Conservation (phyloP, 805 yeast genomes). For the Wickerhamomyces xylosicus region DNA sequence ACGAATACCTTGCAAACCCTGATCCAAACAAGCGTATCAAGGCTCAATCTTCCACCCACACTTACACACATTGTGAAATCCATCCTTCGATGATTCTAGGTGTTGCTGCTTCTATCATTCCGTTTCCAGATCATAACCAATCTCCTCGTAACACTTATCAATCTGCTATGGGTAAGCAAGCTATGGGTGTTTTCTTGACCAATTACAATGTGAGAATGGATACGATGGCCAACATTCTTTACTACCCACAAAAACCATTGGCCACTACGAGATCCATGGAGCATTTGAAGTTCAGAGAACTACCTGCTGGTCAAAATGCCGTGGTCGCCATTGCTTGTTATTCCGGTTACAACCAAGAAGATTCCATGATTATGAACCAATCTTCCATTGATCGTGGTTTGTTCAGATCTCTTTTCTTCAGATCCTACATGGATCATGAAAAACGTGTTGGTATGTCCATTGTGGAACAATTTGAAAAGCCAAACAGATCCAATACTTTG, state of each 20-base stretch:
- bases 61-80: slow-evolving; percentile 97
- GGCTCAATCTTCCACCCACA: slow-evolving; percentile 52
- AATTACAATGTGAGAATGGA: slow-evolving; percentile 97
- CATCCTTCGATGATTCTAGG: slow-evolving; percentile 99
- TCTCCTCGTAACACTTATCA: slow-evolving; percentile 99
- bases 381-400: slow-evolving; percentile 94
- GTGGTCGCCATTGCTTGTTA: slow-evolving; percentile 97
- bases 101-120: slow-evolving; percentile 97
- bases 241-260: slow-evolving; percentile 95
- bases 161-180: slow-evolving; percentile 99
- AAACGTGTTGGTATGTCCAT: slow-evolving; percentile 98
- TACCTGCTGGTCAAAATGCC: slow-evolving; percentile 99
- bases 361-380: slow-evolving; percentile 99
- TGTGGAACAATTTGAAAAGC: slow-evolving; percentile 95
- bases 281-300: slow-evolving; percentile 89
- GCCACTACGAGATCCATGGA: slow-evolving; percentile 99
- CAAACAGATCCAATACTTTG: slow-evolving; percentile 87
- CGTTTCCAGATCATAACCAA: slow-evolving; percentile 99
- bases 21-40: slow-evolving; percentile 73
- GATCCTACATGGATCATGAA: slow-evolving; percentile 98
- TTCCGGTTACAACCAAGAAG: slow-evolving; percentile 98
- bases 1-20: slow-evolving; percentile 20
- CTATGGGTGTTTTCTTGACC: slow-evolving; percentile 97
- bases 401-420: slow-evolving; percentile 89
- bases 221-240: slow-evolving; percentile 96